These are phyloP conservation scores for Penicillium nordicum DNA, from an alignment of 2,329 filamentous ascomycete genomes.

Conservation along the genomic window DNA sequence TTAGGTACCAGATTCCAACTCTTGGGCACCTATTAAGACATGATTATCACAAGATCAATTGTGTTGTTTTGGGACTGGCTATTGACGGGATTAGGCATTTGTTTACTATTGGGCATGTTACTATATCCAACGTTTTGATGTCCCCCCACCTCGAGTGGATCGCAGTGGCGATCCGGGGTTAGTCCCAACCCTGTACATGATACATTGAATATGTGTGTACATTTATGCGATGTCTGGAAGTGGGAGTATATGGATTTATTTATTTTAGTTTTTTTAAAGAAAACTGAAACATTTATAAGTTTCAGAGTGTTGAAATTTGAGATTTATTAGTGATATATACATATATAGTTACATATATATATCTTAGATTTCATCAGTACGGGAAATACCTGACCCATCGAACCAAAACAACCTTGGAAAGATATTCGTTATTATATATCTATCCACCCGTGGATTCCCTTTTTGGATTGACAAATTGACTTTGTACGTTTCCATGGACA, in stretches of 20 bases:
- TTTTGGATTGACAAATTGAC: not conserved
- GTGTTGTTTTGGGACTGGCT: not conserved
- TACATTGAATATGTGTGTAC: not conserved
- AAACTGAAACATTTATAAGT: not conserved
- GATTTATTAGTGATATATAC: not conserved
- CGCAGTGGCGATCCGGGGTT: slow-evolving; percentile 24
- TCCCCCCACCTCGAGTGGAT: slow-evolving; percentile 19
- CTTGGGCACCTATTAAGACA: not conserved
- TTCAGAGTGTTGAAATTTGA: not conserved
- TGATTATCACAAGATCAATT: not conserved
- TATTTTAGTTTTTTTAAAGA: not conserved
- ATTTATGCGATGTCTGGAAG: not conserved
- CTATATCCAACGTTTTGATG: not conserved
- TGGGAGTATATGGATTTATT: too few species aligned
- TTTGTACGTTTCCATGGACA: not conserved
- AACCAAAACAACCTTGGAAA: too few species aligned
- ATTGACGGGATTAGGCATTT: not conserved
- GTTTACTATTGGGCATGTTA: not conserved
- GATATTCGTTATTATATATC: not conserved
- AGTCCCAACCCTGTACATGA: slow-evolving; percentile 4
- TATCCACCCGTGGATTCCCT: not conserved
- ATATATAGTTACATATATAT: too few species aligned
- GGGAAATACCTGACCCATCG: too few species aligned
- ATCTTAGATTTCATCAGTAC: too few species aligned
- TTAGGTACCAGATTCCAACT: not conserved